Conservation (phyloP, 164 flowering plant species). For the Chimonanthus praecox region DNA sequence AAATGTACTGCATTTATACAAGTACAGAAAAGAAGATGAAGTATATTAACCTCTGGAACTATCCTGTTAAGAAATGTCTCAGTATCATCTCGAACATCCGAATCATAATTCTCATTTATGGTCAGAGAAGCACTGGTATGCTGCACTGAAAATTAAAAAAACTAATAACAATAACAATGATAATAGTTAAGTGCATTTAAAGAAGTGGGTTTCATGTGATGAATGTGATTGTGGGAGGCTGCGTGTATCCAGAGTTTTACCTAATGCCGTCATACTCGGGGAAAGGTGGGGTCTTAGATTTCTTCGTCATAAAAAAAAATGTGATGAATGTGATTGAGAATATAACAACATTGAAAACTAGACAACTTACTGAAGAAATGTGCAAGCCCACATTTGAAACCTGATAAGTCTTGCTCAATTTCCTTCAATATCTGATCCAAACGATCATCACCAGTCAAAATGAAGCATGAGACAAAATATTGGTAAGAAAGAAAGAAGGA, state of each 20-base stretch:
- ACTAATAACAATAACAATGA: neutral
- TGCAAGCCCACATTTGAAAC: conserved; percentile 87
- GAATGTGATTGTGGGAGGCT: too few relatives aligned
- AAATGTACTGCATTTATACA: neutral
- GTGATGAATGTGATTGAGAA: neutral
- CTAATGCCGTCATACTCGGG: too few relatives aligned
- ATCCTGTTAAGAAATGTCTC: conserved; percentile 85
- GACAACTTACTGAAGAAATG: conserved; percentile 72
- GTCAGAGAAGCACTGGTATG: conserved; percentile 98
- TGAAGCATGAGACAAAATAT: too few relatives aligned
- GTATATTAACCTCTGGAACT: conserved; percentile 74
- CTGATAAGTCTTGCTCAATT: conserved; percentile 76
- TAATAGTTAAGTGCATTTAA: neutral
- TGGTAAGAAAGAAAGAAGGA: too few relatives aligned
- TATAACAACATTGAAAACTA: neutral
- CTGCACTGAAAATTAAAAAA: conserved; percentile 55
- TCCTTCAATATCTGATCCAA: conserved; percentile 66
- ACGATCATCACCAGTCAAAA: neutral
- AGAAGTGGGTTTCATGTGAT: too few relatives aligned
- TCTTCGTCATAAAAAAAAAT: too few relatives aligned
- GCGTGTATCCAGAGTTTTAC: too few relatives aligned
- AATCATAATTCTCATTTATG: conserved; percentile 90
- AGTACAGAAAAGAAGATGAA: conserved; percentile 1
- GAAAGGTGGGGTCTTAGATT: too few relatives aligned
- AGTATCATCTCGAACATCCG: conserved; percentile 84